Conservation (phyloP, 2,329 filamentous ascomycete genomes). For the Ampelomyces quisqualis region DNA sequence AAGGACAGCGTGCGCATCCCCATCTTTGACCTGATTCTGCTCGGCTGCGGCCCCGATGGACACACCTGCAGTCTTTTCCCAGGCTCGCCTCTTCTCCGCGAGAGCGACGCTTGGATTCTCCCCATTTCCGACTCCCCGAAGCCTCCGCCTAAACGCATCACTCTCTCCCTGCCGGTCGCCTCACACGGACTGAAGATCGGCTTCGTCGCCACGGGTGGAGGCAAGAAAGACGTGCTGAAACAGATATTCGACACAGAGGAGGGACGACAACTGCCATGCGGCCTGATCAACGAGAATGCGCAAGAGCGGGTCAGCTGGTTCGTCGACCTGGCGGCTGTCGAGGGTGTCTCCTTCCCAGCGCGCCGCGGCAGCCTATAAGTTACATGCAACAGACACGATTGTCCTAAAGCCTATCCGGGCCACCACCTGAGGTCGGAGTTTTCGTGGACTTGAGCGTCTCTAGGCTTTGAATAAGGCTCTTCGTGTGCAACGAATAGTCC, state of each 20-base stretch:
- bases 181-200: slow-evolving; percentile 82
- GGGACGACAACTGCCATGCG: slow-evolving; percentile 73
- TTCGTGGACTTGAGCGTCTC: no score
- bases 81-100: slow-evolving; percentile 79
- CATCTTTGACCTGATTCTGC: slow-evolving; percentile 89
- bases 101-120: slow-evolving; percentile 87
- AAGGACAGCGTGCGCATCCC: slow-evolving; percentile 93
- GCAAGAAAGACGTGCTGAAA: slow-evolving; percentile 91
- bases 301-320: slow-evolving; percentile 95
- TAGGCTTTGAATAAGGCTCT: no score
- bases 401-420: no score
- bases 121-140: slow-evolving; percentile 93
- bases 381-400: neutral
- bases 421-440: no score
- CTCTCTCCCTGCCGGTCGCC: slow-evolving; percentile 86
- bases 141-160: slow-evolving; percentile 87
- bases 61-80: slow-evolving; percentile 98
- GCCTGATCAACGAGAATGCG: slow-evolving; percentile 79
- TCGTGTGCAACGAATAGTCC: no score
- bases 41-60: slow-evolving; percentile 92
- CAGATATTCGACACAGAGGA: slow-evolving; percentile 82
- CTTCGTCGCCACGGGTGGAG: slow-evolving; percentile 85
- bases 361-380: slow-evolving; percentile 64
- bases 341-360: slow-evolving; percentile 77
- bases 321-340: slow-evolving; percentile 79